Percentiles rank a stretch among this genome's conserved stretches.
Conservation (phyloP, 164 flowering plant genomes). For the Stephania yunnanensis region DNA sequence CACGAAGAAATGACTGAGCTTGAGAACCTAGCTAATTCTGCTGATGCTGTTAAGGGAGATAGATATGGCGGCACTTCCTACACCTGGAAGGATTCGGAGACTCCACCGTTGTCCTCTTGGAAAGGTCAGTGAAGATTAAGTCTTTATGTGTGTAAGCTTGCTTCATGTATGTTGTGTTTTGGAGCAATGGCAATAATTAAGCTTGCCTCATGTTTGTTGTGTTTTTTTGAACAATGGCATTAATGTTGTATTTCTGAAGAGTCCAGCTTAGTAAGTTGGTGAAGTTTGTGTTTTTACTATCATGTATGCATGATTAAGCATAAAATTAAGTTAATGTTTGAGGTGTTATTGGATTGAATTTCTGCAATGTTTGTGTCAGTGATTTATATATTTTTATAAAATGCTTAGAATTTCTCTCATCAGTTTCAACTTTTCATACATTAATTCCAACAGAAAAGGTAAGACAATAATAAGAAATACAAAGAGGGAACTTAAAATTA, state of each 20-base stretch:
- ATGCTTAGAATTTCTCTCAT: too few species aligned
- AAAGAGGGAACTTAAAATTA: too few species aligned
- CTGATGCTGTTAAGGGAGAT: slow-evolving; percentile 31
- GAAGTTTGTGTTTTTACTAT: not conserved
- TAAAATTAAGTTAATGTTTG: too few species aligned
- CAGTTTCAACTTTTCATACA: too few species aligned
- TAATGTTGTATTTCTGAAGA: not conserved
- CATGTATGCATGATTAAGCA: not conserved
- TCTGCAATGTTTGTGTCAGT: too few species aligned
- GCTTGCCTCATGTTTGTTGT: not conserved
- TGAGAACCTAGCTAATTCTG: slow-evolving; percentile 29
- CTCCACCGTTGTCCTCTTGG: slow-evolving; percentile 35
- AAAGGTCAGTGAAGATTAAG: slow-evolving; percentile 13
- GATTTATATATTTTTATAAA: too few species aligned
- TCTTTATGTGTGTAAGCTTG: not conserved
- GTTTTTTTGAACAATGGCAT: not conserved
- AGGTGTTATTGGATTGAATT: too few species aligned
- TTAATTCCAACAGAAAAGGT: too few species aligned
- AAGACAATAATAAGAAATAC: too few species aligned
- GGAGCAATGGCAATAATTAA: not conserved
- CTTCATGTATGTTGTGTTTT: not conserved
- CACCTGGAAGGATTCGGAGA: slow-evolving; percentile 32
- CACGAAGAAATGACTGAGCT: slow-evolving; percentile 41
- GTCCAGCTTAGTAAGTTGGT: not conserved
- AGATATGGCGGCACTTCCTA: slow-evolving; percentile 4